Base-by-base conservation (phyloP, 176 grass and related monocot species). In the Lolium rigidum region DNA sequence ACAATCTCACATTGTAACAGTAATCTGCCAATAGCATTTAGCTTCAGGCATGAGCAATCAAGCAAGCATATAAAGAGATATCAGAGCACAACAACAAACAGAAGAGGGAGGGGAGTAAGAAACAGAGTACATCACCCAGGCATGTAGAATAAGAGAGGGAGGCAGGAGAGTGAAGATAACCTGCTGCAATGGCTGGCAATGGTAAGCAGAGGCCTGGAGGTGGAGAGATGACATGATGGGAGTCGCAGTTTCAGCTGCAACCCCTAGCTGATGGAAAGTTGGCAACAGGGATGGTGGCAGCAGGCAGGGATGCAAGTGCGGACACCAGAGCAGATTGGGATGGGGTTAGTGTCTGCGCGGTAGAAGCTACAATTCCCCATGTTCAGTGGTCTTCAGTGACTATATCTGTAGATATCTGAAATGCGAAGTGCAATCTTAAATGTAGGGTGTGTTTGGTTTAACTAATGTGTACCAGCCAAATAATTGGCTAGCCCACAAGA, bases 21-120 rank as follows among this genome's bases (percentile, higher is more conserved):
- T 43, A 72, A 72, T 72, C 20, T 72, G 69, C 20, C 69, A 73
- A 47, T 43, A 73, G 41, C 70, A 73, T 73, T 73, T 44, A 48
- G 70, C 70, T 73, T 48, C 70, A 73, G 41, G 39, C 41, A 48
- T 12, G 70, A 73, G 43, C 70, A n/a, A 47, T 73, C 70, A 73
- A 73, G 41, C 69, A 72, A 72, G 41, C 3, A 62, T 62, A 24
- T 62, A 62, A 12, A 63, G 22, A 63, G 24, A 26, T 1, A 63
- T 21, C n/a, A 61, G 58, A 61, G 22, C 22, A 26, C 20, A 26
- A 7, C 60, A 68, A 68, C 25, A 17, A 15, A 37, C 13, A 67
- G 26, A 26, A 17, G 63, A 67, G 28, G 63, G 28, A 67, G 63
- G 64, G 31, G 28, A 68, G 64, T 21, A 73, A 48, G 41, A 48